Evolutionary conservation across 148 eudicot species (phyloP).

Genomic region (Arbutus unedo): DNA sequence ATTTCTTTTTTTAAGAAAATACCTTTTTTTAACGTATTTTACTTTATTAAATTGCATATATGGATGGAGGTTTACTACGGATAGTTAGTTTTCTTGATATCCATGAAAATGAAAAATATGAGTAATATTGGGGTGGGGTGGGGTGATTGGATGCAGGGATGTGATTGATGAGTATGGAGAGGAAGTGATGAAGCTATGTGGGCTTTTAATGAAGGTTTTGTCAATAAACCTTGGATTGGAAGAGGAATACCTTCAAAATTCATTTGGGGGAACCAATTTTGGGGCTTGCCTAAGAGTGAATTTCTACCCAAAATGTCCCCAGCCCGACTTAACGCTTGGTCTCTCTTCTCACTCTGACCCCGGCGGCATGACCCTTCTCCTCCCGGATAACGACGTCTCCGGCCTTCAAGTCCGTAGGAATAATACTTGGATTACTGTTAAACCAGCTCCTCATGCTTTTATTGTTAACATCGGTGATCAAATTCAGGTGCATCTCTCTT

Average conservation of each 20-base stretch:
- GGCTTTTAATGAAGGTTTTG: slow-evolving; percentile 53
- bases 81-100: background rate
- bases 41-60: background rate
- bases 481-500: slow-evolving; percentile 57
- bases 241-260: slow-evolving; percentile 55
- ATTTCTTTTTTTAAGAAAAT: too few species aligned
- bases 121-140: background rate
- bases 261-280: slow-evolving; percentile 70
- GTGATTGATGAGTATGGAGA: slow-evolving; percentile 59
- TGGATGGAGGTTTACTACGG: background rate
- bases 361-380: slow-evolving; percentile 79
- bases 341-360: slow-evolving; percentile 90
- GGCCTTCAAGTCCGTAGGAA: slow-evolving; percentile 79
- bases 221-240: slow-evolving; percentile 64
- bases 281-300: slow-evolving; percentile 76
- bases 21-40: too few species aligned
- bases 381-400: slow-evolving; percentile 63
- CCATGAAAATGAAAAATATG: background rate
- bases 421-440: slow-evolving; percentile 74
- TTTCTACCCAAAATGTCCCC: slow-evolving; percentile 90
- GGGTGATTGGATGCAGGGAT: slow-evolving; percentile 42
- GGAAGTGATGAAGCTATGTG: slow-evolving; percentile 59
- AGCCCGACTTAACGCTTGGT: slow-evolving; percentile 87
- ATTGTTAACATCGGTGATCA: slow-evolving; percentile 90
- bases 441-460: slow-evolving; percentile 75